Evolutionary conservation across 139 green algal species (phyloP), one percentile per base, ranked within the genome.

Genomic region (Volvox reticuliferus): DNA sequence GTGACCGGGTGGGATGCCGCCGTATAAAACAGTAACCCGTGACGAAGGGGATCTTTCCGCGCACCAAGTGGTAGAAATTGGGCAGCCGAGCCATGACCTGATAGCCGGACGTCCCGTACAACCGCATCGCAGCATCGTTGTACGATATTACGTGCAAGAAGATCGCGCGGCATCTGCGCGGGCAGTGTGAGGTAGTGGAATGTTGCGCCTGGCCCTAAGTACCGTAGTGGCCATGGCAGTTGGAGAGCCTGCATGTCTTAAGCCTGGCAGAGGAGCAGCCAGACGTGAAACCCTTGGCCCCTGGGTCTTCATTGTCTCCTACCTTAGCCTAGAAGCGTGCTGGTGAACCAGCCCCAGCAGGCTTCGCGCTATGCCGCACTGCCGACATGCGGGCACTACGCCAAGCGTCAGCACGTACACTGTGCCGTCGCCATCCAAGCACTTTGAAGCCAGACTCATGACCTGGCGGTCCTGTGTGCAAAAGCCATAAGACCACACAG

Each of bases 391-490:
- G 35, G 88, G 63, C 81, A 92, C 36, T 69, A 96, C 94, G 0
- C 94, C 94, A 30, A 96, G 88, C n/a, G 94, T 96, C 67, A 96
- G 69, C 37, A 96, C 93, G 91, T 96, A 96, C 62, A 93, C 69
- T 20, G 73, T 62, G 32, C 65, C 9, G 26, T 92, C 69, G 50
- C 92, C 84, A 44, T 95, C 93, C 67, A 93, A 68, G 12, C 92
- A 32, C 32, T 80, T 71, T 65, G 81, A 76, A 36, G 67, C 9
- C 50, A 92, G 76, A 1, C 93, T 91, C 87, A 95, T 77, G 35
- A 91, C 71, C 85, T 92, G 82, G 0, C 93, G 93, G 87, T 94
- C 91, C 91, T 94, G 91, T 17, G 35, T 2, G 3, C 76, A 9
- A 55, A 55, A 14, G 5, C 44, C 44, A 55, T 9, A 55, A 55